Evolutionary conservation across 1,284 basidiomycete genomes (phyloP).

Genomic region (Cutaneotrichosporon spelunceum): DNA sequence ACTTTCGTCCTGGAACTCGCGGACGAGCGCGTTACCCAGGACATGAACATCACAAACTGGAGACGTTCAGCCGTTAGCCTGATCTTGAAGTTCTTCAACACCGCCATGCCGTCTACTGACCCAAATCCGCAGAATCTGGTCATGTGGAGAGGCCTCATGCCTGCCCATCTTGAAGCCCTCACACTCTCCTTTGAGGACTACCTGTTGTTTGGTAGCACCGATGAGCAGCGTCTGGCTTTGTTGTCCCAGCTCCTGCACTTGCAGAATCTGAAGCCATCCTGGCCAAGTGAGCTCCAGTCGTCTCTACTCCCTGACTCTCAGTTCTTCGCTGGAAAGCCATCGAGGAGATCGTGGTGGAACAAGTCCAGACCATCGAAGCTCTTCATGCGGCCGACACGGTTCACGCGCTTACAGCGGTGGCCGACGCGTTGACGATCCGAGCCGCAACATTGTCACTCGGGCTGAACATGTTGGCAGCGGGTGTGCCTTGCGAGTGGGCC

Average conservation of each 20-base stretch:
- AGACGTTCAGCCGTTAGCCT: conserved; percentile 30
- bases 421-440: conserved; percentile 35
- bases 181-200: conserved; percentile 40
- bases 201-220: conserved; percentile 33
- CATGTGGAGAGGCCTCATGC: conserved; percentile 29
- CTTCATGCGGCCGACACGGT: conserved; percentile 16
- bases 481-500: conserved; percentile 32
- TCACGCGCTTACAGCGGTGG: conserved; percentile 27
- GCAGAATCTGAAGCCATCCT: conserved; percentile 26
- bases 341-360: conserved; percentile 37
- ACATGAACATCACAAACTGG: conserved; percentile 22
- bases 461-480: conserved; percentile 39
- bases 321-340: conserved; percentile 40
- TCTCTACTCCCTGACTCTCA: conserved; percentile 13
- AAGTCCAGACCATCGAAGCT: conserved; percentile 28
- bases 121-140: conserved; percentile 31
- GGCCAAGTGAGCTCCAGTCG: conserved; percentile 34
- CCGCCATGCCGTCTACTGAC: conserved; percentile 26
- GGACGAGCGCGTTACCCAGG: conserved; percentile 29
- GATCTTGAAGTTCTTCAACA: conserved; percentile 32
- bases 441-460: conserved; percentile 32
- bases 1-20: conserved; percentile 37
- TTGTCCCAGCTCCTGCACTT: conserved; percentile 29
- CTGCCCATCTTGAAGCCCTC: conserved; percentile 33
- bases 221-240: conserved; percentile 34